Base-by-base conservation (phyloP, 202 grass and related monocot species). In the Musa balbisiana region DNA sequence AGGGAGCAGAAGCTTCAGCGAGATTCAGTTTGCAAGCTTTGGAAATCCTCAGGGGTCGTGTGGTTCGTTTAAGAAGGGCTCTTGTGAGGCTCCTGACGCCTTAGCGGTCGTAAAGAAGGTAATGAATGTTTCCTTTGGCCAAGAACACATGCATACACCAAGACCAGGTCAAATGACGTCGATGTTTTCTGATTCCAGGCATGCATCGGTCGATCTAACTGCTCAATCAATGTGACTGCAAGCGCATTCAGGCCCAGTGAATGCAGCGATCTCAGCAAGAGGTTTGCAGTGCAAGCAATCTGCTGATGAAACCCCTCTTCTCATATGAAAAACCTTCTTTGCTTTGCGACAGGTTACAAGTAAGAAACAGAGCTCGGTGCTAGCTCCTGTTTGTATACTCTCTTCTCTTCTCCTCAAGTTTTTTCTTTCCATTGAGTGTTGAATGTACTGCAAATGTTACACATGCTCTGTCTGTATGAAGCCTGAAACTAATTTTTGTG, bases 21-120 rank as follows among this genome's bases (percentile, higher is more conserved):
- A 59, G 2, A 49, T 75, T 13, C 24, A 59, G 14, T 75, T 75
- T 33, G 73, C 73, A 21, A 75, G 55, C 55, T 75, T 75, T 50
- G 73, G 73, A 62, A 21, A 59, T 12, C 73, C 73, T 63, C 8
- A 49, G 62, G 71, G 73, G 11, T 73, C 71, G 27, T 55, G 71
- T 19, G 71, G 71, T 17, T 55, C 71, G 55, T 29, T 73, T 55
- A 73, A 15, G 9, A 55, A 25, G 21, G 71, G 52, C 1, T 54
- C 20, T 73, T 55, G 52, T 10, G 21, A 54, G 10, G 51, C 51
- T 27, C 71, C 20, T 15, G 12, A 50, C 11, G 29, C 66, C 15
- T n/a, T 49, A 49, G 14, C 43, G 10, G 66, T n/a, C 6, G 29
- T 69, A 2, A 69, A 69, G 66, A 69, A 69, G 66, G 66, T 69